phyloP scores from a whole-genome alignment of 805 yeast species.

The Wickerhamiella shivajii region DNA sequence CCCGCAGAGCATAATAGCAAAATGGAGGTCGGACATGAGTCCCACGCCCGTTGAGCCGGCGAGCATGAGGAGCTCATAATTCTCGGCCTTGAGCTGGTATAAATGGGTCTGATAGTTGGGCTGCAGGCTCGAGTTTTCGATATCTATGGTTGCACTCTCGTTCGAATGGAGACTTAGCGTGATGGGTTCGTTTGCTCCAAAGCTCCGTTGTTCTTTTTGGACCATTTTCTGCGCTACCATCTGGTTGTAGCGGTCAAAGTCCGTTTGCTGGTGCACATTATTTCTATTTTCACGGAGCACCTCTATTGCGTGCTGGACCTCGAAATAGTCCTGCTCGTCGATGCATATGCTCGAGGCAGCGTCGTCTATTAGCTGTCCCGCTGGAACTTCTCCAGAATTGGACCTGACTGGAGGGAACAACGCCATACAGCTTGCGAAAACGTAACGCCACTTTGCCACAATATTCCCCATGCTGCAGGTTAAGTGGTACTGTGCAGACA shows the following conservation, averaged over 20 bases:
- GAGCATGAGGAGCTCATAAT: conserved; percentile 12
- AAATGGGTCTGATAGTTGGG: too few species aligned
- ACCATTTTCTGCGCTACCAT: conserved; percentile 20
- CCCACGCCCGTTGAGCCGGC: conserved; percentile 11
- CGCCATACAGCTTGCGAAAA: too few species aligned
- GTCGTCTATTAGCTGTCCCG: conserved; percentile 16
- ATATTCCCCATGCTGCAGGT: too few species aligned
- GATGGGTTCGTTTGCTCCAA: conserved; percentile 1
- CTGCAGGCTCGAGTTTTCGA: not conserved
- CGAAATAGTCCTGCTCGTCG: conserved; percentile 20
- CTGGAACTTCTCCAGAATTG: conserved; percentile 1
- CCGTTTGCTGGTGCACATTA: conserved; percentile 11
- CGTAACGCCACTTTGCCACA: too few species aligned
- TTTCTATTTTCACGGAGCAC: conserved; percentile 11
- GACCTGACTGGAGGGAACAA: conserved; percentile 3
- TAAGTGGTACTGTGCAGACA: too few species aligned
- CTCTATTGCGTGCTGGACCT: conserved; percentile 18
- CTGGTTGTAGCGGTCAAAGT: conserved; percentile 20
- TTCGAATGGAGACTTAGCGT: too few species aligned
- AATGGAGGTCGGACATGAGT: conserved; percentile 8
- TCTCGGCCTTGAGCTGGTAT: conserved; percentile 8
- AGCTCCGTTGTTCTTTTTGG: conserved; percentile 8
- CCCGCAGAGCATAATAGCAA: conserved; percentile 10
- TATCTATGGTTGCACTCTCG: conserved; percentile 3
- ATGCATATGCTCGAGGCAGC: conserved; percentile 22